These are phyloP conservation scores for Emergomyces africanus DNA, from an alignment of 2,329 filamentous ascomycete species.

Conservation along the genomic window DNA sequence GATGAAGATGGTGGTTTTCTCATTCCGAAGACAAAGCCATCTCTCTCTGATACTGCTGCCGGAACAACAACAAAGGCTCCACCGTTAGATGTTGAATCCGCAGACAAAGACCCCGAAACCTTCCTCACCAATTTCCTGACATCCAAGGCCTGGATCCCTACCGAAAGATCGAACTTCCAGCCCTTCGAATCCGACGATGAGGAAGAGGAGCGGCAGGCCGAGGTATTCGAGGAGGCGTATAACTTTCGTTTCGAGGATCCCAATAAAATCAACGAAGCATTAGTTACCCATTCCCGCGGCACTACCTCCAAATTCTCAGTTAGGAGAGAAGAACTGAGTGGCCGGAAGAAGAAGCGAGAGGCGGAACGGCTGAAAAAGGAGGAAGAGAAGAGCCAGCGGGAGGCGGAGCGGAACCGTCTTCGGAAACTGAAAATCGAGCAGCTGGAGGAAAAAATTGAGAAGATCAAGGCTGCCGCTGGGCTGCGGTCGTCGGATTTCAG, in stretches of 20 bases:
- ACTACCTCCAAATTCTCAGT: conserved; percentile 71
- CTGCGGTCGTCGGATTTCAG: conserved; percentile 52
- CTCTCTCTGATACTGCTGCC: conserved; percentile 11
- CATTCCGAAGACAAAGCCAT: conserved; percentile 50
- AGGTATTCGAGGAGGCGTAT: conserved; percentile 84
- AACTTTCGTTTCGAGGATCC: conserved; percentile 95
- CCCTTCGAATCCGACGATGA: conserved; percentile 89
- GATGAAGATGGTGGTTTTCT: conserved; percentile 63
- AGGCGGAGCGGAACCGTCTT: conserved; percentile 70
- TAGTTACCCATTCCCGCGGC: conserved; percentile 83
- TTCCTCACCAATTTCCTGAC: conserved; percentile 94
- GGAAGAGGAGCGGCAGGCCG: conserved; percentile 59
- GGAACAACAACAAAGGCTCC: conserved; percentile 32
- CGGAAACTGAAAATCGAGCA: conserved; percentile 85
- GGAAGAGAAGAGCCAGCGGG: conserved; percentile 59
- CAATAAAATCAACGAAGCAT: conserved; percentile 69
- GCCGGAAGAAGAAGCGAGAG: conserved; percentile 66
- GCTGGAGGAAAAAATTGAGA: conserved; percentile 70
- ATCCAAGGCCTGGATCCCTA: conserved; percentile 77
- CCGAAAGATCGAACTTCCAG: conserved; percentile 53
- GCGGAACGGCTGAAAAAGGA: conserved; percentile 65
- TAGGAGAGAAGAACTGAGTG: conserved; percentile 66
- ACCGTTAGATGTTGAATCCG: conserved; percentile 55
- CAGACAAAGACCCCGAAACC: conserved; percentile 79
- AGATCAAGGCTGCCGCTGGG: conserved; percentile 83